Evolutionary conservation across 257 asterid species (phyloP).

Genomic region (Solanum medicagineum): DNA sequence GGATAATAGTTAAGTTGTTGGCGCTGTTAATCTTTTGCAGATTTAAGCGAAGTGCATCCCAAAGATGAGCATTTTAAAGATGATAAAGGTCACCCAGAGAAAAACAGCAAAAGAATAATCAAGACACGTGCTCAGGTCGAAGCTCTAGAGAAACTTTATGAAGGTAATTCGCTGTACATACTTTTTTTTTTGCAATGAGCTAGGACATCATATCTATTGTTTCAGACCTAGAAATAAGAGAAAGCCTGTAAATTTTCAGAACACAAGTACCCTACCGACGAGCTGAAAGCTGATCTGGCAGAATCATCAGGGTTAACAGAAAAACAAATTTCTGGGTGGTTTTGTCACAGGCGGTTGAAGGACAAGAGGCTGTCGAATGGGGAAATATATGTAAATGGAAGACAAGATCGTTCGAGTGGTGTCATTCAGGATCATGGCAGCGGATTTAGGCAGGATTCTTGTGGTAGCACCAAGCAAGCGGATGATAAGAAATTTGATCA

Average conservation of each 20-base stretch:
- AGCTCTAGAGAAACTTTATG: conserved; percentile 60
- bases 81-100: conserved; percentile 47
- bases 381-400: conserved; percentile 30
- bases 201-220: background rate
- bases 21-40: conserved; percentile 7
- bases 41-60: conserved; percentile 40
- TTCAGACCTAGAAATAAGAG: background rate
- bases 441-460: conserved; percentile 86
- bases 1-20: background rate
- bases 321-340: conserved; percentile 96
- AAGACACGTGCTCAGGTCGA: conserved; percentile 60
- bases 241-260: conserved; percentile 29
- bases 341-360: conserved; percentile 88
- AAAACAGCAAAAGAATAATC: conserved; percentile 52
- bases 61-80: conserved; percentile 42
- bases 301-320: conserved; percentile 77
- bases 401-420: conserved; percentile 71
- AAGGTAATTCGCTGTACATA: conserved; percentile 21
- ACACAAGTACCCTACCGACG: conserved; percentile 70
- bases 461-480: conserved; percentile 89
- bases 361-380: conserved; percentile 54
- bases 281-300: conserved; percentile 63
- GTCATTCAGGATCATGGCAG: conserved; percentile 73
- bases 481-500: conserved; percentile 41
- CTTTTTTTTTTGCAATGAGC: background rate